Base-by-base conservation (phyloP, 805 yeast species). In the Pichia sporocuriosa region DNA sequence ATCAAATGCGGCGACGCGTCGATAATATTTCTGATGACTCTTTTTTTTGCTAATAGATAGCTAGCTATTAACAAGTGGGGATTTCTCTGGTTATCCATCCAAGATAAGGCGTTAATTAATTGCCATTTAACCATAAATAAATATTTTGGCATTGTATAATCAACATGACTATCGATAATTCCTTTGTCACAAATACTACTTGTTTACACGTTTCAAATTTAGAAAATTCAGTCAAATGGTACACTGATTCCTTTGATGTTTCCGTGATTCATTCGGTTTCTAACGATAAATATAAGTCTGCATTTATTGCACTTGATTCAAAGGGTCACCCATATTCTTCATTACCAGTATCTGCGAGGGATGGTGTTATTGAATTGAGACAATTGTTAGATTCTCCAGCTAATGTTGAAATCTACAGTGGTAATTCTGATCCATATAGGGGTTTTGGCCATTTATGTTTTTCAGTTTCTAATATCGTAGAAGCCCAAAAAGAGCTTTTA, bases 371-470 rank as follows among this genome's bases (percentile, higher is more conserved):
- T 44, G 97, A 88, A 62, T 72, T 90, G 55, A 77, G 88, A 49
- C 75, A 81, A 55, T 79, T 84, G 65, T 93, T 35, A 84, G 83
- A 62, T 62, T 61, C 44, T 80, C 78, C 68, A 2, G 59, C 65
- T 8, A 23, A 33, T 19, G 40, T 36, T 2, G 87, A 69, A 65
- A 62, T 82, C 37, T 82, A 76, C 65, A 83, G 81, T 57, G 98
- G 98, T 45, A 90, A 93, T 59, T 77, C 71, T 8, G 87, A 81
- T 40, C 90, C 94, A 30, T 69, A 77, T 60, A 75, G 90, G 51
- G 97, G 98, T 0, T 90, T 89, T 57, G 98, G 98, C 19, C 98
- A 90, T 64, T 79, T 88, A 45, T 87, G 96, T 63, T 66, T 90
- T 51, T 72, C 95, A 2, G 96, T 89, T 13, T 85, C 86, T 52